These are phyloP conservation scores for Chaetomiaceae sp. DNA, from an alignment of 2,329 filamentous ascomycete genomes.

Conservation along the genomic window DNA sequence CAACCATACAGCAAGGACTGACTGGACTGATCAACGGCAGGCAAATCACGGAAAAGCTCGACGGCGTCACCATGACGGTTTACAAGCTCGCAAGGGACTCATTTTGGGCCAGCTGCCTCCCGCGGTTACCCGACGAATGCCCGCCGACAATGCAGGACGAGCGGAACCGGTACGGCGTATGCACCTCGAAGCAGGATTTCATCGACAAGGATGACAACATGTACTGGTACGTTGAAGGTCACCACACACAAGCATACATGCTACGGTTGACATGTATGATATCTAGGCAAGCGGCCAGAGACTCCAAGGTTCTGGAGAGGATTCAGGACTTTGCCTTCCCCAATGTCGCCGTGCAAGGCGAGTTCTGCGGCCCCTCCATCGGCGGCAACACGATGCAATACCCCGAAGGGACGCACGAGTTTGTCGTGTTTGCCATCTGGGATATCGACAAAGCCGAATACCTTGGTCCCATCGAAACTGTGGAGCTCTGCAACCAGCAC, in stretches of 20 bases:
- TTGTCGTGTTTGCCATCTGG: conserved; percentile 25
- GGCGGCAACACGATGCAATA: conserved; percentile 26
- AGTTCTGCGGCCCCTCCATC: conserved; percentile 26
- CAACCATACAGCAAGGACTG: no score
- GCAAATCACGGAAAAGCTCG: conserved; percentile 31
- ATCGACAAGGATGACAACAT: conserved; percentile 3
- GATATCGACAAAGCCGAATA: conserved; percentile 23
- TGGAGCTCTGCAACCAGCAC: conserved; percentile 12
- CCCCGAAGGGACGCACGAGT: conserved; percentile 21
- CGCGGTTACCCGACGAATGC: conserved; percentile 9
- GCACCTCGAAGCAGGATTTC: conserved; percentile 4
- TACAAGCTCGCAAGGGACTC: conserved; percentile 24
- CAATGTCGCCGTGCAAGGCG: conserved; percentile 28
- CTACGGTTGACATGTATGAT: no score
- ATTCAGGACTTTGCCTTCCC: conserved; percentile 13
- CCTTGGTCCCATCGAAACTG: conserved; percentile 8
- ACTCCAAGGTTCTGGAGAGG: conserved; percentile 21
- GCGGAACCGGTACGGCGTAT: conserved; percentile 3
- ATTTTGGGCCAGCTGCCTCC: conserved; percentile 18
- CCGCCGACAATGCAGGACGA: conserved; percentile 7
- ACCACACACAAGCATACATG: no score
- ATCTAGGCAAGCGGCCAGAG: conserved; percentile 22
- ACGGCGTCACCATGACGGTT: conserved; percentile 29
- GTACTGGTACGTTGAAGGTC: conserved; percentile 17
- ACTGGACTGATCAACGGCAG: neutral